Conservation (phyloP, 805 yeast species). For the Debaryomyces hansenii region DNA sequence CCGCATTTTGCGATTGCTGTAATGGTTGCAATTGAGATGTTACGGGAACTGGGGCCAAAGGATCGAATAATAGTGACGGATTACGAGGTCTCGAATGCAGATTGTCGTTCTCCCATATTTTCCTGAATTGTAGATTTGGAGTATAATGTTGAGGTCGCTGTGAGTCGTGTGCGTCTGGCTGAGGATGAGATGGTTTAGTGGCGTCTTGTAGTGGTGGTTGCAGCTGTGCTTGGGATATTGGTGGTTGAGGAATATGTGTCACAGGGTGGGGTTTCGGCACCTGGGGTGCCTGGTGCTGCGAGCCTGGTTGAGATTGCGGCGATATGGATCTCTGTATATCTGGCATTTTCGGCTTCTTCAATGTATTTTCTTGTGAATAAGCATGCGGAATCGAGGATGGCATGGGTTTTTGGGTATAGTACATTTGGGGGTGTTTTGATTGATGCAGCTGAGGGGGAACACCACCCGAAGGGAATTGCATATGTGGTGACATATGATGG, state of each 20-base stretch:
- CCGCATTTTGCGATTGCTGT: background rate
- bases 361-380: background rate
- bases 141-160: slow-evolving; percentile 17
- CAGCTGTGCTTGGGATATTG: background rate
- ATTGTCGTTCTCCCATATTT: slow-evolving; percentile 30
- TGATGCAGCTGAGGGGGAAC: background rate
- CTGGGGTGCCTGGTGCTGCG: background rate
- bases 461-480: background rate
- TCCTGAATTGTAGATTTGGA: slow-evolving; percentile 32
- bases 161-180: background rate
- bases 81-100: slow-evolving; percentile 33
- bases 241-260: background rate
- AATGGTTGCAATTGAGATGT: slow-evolving; percentile 3
- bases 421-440: slow-evolving; percentile 2
- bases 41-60: slow-evolving; percentile 44
- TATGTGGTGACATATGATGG: slow-evolving; percentile 4
- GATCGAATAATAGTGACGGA: slow-evolving; percentile 51
- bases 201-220: background rate
- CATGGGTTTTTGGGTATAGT: background rate
- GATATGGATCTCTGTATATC: background rate
- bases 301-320: background rate
- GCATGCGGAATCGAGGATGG: background rate
- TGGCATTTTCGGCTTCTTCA: background rate
- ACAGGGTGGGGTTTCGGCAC: background rate
- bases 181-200: background rate